These are phyloP conservation scores for Podaxis rugospora DNA, from an alignment of 768 basidiomycete genomes.

Conservation along the genomic window DNA sequence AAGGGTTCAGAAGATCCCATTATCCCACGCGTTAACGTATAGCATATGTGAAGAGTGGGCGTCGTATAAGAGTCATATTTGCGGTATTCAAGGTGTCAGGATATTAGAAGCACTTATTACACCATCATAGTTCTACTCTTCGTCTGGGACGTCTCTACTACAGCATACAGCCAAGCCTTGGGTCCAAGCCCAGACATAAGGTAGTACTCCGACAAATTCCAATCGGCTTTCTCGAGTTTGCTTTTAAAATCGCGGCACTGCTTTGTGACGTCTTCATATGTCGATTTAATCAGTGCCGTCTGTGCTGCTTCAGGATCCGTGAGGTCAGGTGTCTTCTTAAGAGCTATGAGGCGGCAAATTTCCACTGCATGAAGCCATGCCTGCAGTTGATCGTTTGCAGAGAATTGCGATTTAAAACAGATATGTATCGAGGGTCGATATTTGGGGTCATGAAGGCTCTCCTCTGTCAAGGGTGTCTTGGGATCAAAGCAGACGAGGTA, in stretches of 20 bases:
- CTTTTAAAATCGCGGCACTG: not conserved
- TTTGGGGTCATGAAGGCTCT: conserved; percentile 4
- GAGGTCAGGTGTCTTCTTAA: not conserved
- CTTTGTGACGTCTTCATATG: not conserved
- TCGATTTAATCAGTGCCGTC: not conserved
- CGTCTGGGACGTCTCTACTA: not conserved
- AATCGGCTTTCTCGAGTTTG: not conserved
- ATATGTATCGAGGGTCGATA: conserved; percentile 32
- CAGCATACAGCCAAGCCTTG: not conserved
- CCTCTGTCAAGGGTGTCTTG: conserved; percentile 5
- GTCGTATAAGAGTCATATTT: not conserved
- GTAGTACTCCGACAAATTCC: conserved; percentile 3
- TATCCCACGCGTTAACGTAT: not conserved
- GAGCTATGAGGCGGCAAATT: conserved; percentile 1
- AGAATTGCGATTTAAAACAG: conserved; percentile 48
- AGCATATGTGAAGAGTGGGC: not conserved
- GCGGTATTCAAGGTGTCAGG: not conserved
- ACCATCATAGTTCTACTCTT: not conserved
- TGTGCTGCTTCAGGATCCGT: not conserved
- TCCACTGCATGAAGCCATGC: conserved; percentile 46
- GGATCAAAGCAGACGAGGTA: conserved; percentile 54
- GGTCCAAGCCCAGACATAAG: conserved; percentile 5
- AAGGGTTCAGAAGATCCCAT: not conserved
- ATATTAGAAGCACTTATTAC: not conserved
- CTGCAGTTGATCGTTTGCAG: conserved; percentile 43